Conservation (phyloP, 352 stramenopile genomes). For the Pythium sukuiense region DNA sequence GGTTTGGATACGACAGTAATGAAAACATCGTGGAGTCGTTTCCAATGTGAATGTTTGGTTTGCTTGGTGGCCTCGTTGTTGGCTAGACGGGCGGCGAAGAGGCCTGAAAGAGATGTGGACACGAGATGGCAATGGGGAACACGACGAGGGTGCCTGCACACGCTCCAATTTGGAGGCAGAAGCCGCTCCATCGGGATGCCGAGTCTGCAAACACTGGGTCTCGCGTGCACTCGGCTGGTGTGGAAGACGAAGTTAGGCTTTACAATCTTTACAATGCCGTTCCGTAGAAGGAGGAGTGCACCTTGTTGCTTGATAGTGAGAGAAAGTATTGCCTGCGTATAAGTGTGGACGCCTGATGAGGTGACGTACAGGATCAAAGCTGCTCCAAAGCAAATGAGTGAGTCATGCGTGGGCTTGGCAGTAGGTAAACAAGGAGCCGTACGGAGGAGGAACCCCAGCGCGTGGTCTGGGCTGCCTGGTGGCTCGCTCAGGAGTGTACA, state of each 20-base stretch:
- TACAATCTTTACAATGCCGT: neutral
- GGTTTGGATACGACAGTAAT: no score
- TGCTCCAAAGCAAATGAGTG: conserved; percentile 5
- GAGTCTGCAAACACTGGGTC: conserved; percentile 34
- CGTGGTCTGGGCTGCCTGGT: conserved; percentile 29
- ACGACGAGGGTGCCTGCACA: conserved; percentile 59
- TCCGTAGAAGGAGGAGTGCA: conserved; percentile 25
- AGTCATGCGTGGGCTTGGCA: neutral
- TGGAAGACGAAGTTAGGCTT: no score
- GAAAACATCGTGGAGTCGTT: no score
- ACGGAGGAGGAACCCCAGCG: conserved; percentile 55
- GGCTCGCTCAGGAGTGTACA: conserved; percentile 47
- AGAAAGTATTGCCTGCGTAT: conserved; percentile 77
- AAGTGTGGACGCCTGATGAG: conserved; percentile 59
- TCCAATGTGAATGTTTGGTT: no score
- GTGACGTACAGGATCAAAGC: conserved; percentile 47
- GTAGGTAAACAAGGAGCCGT: conserved; percentile 8
- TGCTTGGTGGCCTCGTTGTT: no score
- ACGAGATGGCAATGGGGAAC: conserved; percentile 46
- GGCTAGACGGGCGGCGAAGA: neutral
- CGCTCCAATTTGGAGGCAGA: conserved; percentile 62
- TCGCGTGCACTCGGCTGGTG: conserved; percentile 12
- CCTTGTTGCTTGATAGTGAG: conserved; percentile 57
- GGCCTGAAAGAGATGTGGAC: conserved; percentile 20
- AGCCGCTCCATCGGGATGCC: conserved; percentile 70